phyloP scores from a whole-genome alignment of 2,329 filamentous ascomycete species.

The Neofusicoccum parvum region DNA sequence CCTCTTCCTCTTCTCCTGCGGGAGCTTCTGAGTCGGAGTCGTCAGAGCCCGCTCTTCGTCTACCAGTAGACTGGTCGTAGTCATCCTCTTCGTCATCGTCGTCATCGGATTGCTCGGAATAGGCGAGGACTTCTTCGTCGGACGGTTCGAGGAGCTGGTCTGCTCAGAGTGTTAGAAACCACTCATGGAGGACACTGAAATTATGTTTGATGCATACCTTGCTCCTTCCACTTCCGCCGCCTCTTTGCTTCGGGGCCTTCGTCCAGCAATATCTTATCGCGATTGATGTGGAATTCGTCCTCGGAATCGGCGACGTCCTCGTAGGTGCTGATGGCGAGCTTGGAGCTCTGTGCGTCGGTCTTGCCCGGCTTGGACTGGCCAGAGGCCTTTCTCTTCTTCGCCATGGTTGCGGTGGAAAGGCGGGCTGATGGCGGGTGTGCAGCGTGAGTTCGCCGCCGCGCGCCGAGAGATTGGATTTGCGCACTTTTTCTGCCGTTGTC shows the following conservation, averaged over 20 bases:
- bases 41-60: slow-evolving; percentile 28
- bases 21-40: slow-evolving; percentile 36
- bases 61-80: slow-evolving; percentile 40
- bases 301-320: slow-evolving; percentile 91
- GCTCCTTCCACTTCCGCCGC: slow-evolving; percentile 68
- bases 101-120: slow-evolving; percentile 54
- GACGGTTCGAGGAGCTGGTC: slow-evolving; percentile 61
- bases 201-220: slow-evolving; percentile 48
- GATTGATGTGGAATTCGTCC: slow-evolving; percentile 87
- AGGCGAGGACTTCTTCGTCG: slow-evolving; percentile 65
- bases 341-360: slow-evolving; percentile 45
- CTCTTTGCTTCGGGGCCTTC: slow-evolving; percentile 80
- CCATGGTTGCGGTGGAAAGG: slow-evolving; percentile 42
- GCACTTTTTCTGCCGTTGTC: slow-evolving; percentile 12
- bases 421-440: not conserved
- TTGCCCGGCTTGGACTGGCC: slow-evolving; percentile 43
- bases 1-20: slow-evolving; percentile 59
- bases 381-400: slow-evolving; percentile 69
- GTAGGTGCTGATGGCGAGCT: slow-evolving; percentile 62
- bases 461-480: slow-evolving; percentile 8
- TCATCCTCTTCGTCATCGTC: slow-evolving; percentile 41
- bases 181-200: too few species aligned
- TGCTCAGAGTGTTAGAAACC: slow-evolving; percentile 29
- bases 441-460: not conserved
- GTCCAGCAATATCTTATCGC: slow-evolving; percentile 84